Base-by-base conservation (phyloP, 1,139 yeast genomes). In the Candida smagusa region DNA sequence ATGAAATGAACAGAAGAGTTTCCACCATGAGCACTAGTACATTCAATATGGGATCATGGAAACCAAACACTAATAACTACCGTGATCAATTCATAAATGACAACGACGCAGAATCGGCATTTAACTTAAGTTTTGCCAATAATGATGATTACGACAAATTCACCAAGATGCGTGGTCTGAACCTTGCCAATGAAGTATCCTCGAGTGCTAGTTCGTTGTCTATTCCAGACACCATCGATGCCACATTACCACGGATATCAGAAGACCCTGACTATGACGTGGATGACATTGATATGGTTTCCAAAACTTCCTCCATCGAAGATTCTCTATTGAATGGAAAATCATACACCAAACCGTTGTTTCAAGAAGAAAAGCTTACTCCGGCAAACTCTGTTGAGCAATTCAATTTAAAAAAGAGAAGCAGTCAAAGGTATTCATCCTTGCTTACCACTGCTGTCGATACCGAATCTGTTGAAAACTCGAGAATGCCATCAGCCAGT, bases 1-100 rank as follows among this genome's bases (percentile, higher is more conserved):
- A 12, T 27, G 31, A 13, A 21, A n/a, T n/a, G 4, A 30, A 29
- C 24, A 55, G 74, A 43, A 50, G 72, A 41, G 61, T 50, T 9
- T 68, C 74, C 1, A 62, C 71, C 3, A 56, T 60, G 58, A 66
- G 72, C 41, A 59, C 63, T 3, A 58, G 52, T 28, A 61, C 77
- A 24, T 53, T 74, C 49, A 71, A 64, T 41, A 63, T 75, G 63
- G 81, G 80, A 2, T 61, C 60, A 12, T 75, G 81, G 81, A 65
- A 68, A 41, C 81, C 81, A 3, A 68, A 74, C 44, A 74, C 80
- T 8, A 66, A 62, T 31, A 64, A 61, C 36, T 74, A 56, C 52
- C 62, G 81, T 36, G 79, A 74, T 44, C 72, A 70, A 40, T 76
- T 76, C 41, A 74, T 76, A 28, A 64, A 59, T 46, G 76, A 68